These are phyloP conservation scores for Trypanosoma grayi DNA, from an alignment of 208 protist species.

Conservation along the genomic window DNA sequence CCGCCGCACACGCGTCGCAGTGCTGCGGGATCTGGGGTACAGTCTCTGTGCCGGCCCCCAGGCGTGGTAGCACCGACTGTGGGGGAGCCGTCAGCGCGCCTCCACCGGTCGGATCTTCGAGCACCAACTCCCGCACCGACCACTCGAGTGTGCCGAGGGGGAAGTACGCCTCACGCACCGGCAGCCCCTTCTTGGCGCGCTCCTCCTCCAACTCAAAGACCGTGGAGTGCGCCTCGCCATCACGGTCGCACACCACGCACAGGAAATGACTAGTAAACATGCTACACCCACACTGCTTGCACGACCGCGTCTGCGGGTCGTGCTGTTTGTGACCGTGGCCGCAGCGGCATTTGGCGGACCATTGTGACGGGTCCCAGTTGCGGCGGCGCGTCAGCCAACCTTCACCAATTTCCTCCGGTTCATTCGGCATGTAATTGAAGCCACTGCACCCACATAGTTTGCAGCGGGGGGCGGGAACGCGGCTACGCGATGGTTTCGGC, in stretches of 20 bases:
- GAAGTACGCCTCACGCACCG: constrained; percentile 66
- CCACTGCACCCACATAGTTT: constrained; percentile 45
- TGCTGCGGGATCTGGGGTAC: constrained; percentile 14
- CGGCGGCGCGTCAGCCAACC: constrained; percentile 68
- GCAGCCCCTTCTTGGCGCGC: constrained; percentile 31
- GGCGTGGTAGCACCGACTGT: neutral
- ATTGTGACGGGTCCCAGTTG: constrained; percentile 57
- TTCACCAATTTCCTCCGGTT: constrained; percentile 86
- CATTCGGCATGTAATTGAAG: constrained; percentile 82
- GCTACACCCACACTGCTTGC: constrained; percentile 49
- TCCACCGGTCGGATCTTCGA: constrained; percentile 52
- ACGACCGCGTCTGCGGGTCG: constrained; percentile 27
- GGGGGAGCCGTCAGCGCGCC: constrained; percentile 38
- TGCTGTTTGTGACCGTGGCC: constrained; percentile 63
- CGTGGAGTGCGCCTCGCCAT: constrained; percentile 80
- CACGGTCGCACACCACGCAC: constrained; percentile 83
- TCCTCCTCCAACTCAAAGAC: constrained; percentile 74
- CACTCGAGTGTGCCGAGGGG: constrained; percentile 64
- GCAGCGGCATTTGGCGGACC: constrained; percentile 84
- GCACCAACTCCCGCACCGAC: constrained; percentile 61
- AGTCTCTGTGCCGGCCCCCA: neutral
- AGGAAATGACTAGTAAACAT: constrained; percentile 59
- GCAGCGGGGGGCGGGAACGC: constrained; percentile 12
- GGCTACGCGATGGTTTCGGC: constrained; percentile 3
- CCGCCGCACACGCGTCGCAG: constrained; percentile 48